These are phyloP conservation scores for Nannochloropsis gaditana DNA, from an alignment of 108 stramenopile genomes.

Conservation along the genomic window DNA sequence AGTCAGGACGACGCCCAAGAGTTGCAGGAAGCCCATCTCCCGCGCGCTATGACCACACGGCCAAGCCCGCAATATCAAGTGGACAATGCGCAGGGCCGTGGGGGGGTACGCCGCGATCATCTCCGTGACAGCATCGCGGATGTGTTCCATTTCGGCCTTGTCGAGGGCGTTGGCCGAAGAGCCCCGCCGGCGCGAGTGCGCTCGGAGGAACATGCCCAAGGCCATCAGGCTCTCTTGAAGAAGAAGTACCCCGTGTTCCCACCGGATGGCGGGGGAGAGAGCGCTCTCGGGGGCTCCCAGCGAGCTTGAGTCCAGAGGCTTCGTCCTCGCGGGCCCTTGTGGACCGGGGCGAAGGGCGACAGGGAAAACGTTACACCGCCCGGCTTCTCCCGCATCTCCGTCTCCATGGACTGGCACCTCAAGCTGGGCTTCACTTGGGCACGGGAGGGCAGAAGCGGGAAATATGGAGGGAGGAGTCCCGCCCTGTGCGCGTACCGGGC, in stretches of 20 bases:
- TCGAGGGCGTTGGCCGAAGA: neutral
- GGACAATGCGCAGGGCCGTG: neutral
- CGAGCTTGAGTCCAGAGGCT: neutral
- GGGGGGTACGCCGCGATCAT: neutral
- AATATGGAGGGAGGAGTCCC: neutral
- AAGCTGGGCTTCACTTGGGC: neutral
- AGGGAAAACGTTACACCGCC: neutral
- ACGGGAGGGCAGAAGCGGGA: neutral
- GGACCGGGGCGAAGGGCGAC: neutral
- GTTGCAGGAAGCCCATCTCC: neutral
- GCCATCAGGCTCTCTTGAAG: neutral
- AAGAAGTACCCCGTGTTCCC: neutral
- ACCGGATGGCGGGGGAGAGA: neutral
- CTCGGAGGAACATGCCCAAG: constrained; percentile 1
- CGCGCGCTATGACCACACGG: neutral
- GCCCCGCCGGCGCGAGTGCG: neutral
- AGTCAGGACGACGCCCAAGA: neutral
- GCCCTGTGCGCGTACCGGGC: neutral
- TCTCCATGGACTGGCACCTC: neutral
- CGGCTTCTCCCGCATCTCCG: neutral
- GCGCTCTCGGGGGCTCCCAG: neutral
- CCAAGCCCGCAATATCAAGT: neutral
- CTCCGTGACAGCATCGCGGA: neutral
- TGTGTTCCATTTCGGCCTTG: neutral
- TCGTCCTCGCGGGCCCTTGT: neutral